A percentile compares a stretch with the other conserved stretches of the same genome.
phyloP scores from a whole-genome alignment of 2,329 filamentous ascomycete genomes.

The Hypoxylon sp. region DNA sequence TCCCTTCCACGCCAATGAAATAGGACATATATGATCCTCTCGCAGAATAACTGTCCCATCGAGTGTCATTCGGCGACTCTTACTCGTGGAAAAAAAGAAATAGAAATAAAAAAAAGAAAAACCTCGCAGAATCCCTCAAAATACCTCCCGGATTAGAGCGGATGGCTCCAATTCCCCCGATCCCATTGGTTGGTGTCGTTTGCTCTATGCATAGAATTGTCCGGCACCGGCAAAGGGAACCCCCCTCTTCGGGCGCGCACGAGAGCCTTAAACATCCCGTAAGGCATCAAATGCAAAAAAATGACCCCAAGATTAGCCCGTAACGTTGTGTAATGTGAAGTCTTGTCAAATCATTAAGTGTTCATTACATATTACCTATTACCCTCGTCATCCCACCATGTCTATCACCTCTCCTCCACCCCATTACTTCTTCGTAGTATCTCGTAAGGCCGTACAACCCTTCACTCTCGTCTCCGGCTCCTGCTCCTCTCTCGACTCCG shows the following conservation, averaged over 20 bases:
- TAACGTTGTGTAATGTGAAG: neutral
- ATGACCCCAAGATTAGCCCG: neutral
- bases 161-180: neutral
- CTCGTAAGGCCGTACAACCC: neutral
- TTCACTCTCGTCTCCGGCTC: slow-evolving; percentile 24
- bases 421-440: neutral
- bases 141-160: slow-evolving; percentile 11
- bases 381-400: neutral
- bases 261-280: neutral
- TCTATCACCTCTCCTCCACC: neutral
- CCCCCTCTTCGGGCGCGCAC: neutral
- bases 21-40: too few species aligned
- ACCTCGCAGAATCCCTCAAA: slow-evolving; percentile 2
- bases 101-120: neutral
- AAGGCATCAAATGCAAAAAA: neutral
- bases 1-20: too few species aligned
- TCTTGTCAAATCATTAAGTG: slow-evolving; percentile 6
- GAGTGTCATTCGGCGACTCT: neutral
- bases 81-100: neutral
- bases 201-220: neutral
- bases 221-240: slow-evolving; percentile 15
- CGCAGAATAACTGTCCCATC: neutral
- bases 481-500: slow-evolving; percentile 32
- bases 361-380: neutral
- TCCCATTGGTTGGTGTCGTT: slow-evolving; percentile 12